Conservation (phyloP, 2,329 filamentous ascomycete species). For the Graphilbum sp. region DNA sequence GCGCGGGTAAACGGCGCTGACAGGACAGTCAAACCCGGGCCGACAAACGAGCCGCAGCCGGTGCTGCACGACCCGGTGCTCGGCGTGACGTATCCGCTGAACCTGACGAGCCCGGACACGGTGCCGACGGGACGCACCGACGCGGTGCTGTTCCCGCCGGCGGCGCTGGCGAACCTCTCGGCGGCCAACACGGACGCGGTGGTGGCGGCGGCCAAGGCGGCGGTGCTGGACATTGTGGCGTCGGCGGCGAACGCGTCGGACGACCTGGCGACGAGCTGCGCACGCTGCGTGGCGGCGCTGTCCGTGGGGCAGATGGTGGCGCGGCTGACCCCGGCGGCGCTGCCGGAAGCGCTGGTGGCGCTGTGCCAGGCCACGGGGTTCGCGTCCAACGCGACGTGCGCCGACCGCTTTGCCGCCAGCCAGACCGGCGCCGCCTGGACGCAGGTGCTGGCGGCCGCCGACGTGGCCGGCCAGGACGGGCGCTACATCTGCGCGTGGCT, state of each 20-base stretch:
- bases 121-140: slow-evolving; percentile 32
- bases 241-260: slow-evolving; percentile 18
- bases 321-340: slow-evolving; percentile 26
- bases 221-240: slow-evolving; percentile 28
- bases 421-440: slow-evolving; percentile 40
- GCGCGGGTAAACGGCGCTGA: too few species aligned
- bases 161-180: slow-evolving; percentile 25
- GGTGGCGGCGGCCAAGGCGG: slow-evolving; percentile 22
- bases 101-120: slow-evolving; percentile 35
- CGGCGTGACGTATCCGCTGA: slow-evolving; percentile 34
- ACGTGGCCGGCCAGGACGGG: slow-evolving; percentile 37
- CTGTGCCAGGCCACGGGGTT: slow-evolving; percentile 32
- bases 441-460: slow-evolving; percentile 35
- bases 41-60: slow-evolving; percentile 17
- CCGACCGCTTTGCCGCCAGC: slow-evolving; percentile 26
- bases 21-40: slow-evolving; percentile 15
- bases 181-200: slow-evolving; percentile 21
- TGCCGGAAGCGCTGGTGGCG: slow-evolving; percentile 32
- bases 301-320: slow-evolving; percentile 32
- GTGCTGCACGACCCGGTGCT: slow-evolving; percentile 35
- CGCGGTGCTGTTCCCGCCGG: slow-evolving; percentile 29
- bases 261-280: slow-evolving; percentile 25
- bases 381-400: slow-evolving; percentile 28
- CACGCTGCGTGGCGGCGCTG: slow-evolving; percentile 34
- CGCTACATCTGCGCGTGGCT: slow-evolving; percentile 38